Evolutionary conservation across 192 early-diverging fungal species (phyloP).

Genomic region (Haplosporangium gracile): DNA sequence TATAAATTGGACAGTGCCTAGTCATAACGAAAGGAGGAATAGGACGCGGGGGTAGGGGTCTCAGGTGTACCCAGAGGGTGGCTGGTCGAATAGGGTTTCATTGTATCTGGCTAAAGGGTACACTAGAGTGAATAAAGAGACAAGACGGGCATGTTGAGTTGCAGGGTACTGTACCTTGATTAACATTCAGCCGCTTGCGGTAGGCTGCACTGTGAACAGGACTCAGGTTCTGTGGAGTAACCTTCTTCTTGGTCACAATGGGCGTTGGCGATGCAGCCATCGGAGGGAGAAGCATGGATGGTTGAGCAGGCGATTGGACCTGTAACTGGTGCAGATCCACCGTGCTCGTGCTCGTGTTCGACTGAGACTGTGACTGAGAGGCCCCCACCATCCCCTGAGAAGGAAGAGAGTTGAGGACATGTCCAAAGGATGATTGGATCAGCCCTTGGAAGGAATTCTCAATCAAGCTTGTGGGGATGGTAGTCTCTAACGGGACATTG

Average conservation of each 20-base stretch:
- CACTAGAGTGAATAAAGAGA: not conserved
- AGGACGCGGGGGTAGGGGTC: not conserved
- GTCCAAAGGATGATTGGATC: not conserved
- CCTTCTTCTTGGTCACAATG: slow-evolving; percentile 26
- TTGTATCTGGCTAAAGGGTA: not conserved
- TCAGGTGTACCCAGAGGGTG: not conserved
- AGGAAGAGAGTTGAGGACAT: not conserved
- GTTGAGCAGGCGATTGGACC: not conserved
- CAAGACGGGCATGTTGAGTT: not conserved
- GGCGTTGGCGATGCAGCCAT: not conserved
- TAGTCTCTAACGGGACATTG: not conserved
- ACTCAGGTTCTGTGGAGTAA: slow-evolving; percentile 13
- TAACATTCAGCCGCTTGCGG: slow-evolving; percentile 53
- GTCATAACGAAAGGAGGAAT: not conserved
- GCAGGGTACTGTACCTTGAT: slow-evolving; percentile 37
- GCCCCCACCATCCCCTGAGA: not conserved
- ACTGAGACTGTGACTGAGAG: not conserved
- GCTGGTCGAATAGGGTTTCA: not conserved
- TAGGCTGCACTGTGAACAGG: slow-evolving; percentile 44
- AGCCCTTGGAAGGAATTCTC: not conserved
- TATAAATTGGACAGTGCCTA: too few species aligned
- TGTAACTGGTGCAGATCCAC: not conserved
- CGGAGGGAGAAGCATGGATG: not conserved
- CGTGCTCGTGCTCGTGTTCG: not conserved
- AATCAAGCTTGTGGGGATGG: not conserved